Base-by-base conservation (phyloP, 306 rosid genomes). In the Lagenaria siceraria region DNA sequence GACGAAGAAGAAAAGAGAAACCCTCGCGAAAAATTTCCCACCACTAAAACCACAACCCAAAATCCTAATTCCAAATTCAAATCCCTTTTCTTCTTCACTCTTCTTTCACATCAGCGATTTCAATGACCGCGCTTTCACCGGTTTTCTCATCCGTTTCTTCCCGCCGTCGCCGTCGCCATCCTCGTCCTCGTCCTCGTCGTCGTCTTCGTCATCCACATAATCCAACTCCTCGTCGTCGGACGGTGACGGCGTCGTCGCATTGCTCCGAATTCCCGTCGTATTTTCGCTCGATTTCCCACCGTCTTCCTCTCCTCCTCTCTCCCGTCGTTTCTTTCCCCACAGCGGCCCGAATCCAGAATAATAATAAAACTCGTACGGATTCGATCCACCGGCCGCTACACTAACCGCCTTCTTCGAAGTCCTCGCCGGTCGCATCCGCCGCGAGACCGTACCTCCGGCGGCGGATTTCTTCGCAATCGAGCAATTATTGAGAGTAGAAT, bases 321-420 rank as follows among this genome's bases (percentile, higher is more conserved):
- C 87, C 14, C 96, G 88, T 77, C 94, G 78, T 4, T 81, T 75
- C 21, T 86, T 86, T 0, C 89, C 87, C 98, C 96, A 90, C 17
- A 31, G 24, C 0, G 98, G 98, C 5, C 90, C 93, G 19, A 94
- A 91, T 64, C 98, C 98, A 0, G 98, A 94, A 83, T 91, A 91
- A 21, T 90, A 94, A 48, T 90, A 94, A 80, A 86, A 91, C 51
- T 91, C 96, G 6, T 87, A 73, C 3, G 91, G 96, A 75, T 85
- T 90, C 0, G 84, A 59, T 14, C 55, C 76, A 25, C 83, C 77
- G 0, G 74, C 75, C 14, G 24, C 40, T 38, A 43, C 42, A n/a
- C 17, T 60, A 0, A 69, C 74, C 19, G 58, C 8, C 76, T 70
- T 70, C 76, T 70, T 70, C 14, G 58, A 43, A 14, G 24, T 36